Evolutionary conservation across 768 basidiomycete species (phyloP).

Genomic region (Pisolithus microcarpus): DNA sequence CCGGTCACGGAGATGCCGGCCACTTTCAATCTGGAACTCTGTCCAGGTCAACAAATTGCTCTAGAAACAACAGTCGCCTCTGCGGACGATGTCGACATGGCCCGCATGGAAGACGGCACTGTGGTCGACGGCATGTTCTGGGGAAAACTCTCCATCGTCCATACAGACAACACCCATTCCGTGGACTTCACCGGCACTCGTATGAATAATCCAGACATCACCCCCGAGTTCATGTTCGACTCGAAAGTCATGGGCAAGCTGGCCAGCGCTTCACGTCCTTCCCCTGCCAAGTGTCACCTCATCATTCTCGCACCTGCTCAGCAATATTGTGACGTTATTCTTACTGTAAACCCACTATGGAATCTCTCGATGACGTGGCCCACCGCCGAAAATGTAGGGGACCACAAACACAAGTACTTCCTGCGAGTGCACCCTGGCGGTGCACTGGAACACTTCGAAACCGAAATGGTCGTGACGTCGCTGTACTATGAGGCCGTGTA

Average conservation of each 20-base stretch:
- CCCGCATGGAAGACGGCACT: conserved; percentile 85
- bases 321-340: conserved; percentile 75
- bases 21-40: conserved; percentile 74
- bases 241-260: conserved; percentile 72
- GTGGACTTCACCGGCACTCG: conserved; percentile 82
- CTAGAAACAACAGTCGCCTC: conserved; percentile 75
- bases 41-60: conserved; percentile 71
- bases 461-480: conserved; percentile 69
- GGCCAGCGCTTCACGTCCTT: conserved; percentile 64
- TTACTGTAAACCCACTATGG: conserved; percentile 69
- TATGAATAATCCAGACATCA: conserved; percentile 54
- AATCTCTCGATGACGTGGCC: conserved; percentile 73
- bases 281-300: conserved; percentile 69
- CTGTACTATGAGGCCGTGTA: conserved; percentile 84
- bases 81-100: conserved; percentile 81
- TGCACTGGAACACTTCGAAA: conserved; percentile 81
- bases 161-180: conserved; percentile 66
- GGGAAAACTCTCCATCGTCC: conserved; percentile 82
- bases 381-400: conserved; percentile 57
- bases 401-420: conserved; percentile 77
- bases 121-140: conserved; percentile 80
- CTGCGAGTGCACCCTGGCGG: conserved; percentile 79
- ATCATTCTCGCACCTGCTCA: conserved; percentile 64
- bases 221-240: conserved; percentile 68
- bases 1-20: conserved; percentile 85